Conservation (phyloP, 352 stramenopile species). For the Phytopythium sindhum region DNA sequence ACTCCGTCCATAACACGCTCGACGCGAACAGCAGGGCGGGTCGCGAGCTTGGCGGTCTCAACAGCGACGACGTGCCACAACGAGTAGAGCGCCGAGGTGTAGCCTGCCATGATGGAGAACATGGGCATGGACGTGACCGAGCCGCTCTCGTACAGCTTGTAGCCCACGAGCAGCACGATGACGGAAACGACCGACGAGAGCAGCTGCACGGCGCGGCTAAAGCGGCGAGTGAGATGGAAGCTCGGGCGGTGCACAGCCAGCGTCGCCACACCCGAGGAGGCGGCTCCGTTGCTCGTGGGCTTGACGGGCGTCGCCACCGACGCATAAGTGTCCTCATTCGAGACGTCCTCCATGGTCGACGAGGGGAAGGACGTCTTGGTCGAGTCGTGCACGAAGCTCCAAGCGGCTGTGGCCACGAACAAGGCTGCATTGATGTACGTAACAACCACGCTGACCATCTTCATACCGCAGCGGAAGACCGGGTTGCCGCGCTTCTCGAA, state of each 20-base stretch:
- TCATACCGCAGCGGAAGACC: constrained; percentile 30
- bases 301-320: constrained; percentile 5
- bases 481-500: constrained; percentile 19
- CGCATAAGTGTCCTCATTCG: not conserved
- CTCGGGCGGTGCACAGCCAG: not conserved
- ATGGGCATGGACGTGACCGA: constrained; percentile 9
- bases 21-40: not conserved
- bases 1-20: constrained; percentile 5
- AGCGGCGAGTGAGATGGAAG: not conserved
- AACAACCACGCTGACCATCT: constrained; percentile 18
- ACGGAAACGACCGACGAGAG: constrained; percentile 3
- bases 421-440: constrained; percentile 25
- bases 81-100: constrained; percentile 7
- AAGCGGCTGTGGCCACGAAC: constrained; percentile 15
- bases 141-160: constrained; percentile 10
- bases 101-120: constrained; percentile 6
- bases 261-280: not conserved
- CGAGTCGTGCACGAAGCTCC: constrained; percentile 14
- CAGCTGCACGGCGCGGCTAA: constrained; percentile 2
- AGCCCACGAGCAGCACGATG: constrained; percentile 5
- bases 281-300: not conserved
- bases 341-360: not conserved
- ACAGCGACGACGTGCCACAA: constrained; percentile 7
- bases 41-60: constrained; percentile 8
- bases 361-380: not conserved